Evolutionary conservation across 768 basidiomycete genomes (phyloP), one percentile per base, ranked within the genome.

Genomic region (Collybia nuda): DNA sequence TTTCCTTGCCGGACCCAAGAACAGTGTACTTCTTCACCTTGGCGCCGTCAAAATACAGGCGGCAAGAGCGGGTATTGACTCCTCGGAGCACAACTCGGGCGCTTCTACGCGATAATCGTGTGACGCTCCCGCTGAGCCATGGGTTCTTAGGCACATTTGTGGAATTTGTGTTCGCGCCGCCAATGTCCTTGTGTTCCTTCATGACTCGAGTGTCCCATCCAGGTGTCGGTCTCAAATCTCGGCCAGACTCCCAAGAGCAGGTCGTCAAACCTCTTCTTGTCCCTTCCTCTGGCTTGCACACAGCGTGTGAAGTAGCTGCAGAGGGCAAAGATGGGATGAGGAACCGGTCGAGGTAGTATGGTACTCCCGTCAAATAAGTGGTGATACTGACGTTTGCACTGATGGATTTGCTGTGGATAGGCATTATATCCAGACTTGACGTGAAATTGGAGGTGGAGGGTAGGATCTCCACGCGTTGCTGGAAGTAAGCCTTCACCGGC

Each of bases 401-500:
- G 28, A 28, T 5, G 6, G 11, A 5, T 5, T 28, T 28, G 28
- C 11, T 28, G 28, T 28, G 59, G 12, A 24, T 51, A 41, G 64
- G 58, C 43, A 50, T 35, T 59, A 66, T 62, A 21, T 51, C 40
- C 28, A 28, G 28, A 66, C 67, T 9, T n/a, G n/a, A n/a, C 67
- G 67, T 15, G 66, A 35, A 5, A 49, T 32, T 5, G 59, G 57
- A 2, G 67, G 70, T 5, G 32, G 32, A 3, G 9, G 32, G 32
- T 11, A 14, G 32, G 32, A 32, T 9, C 14, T 32, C 32, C 6
- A 88, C 69, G 1, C 62, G 71, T 61, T 91, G 89, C 43, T 75
- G 74, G 73, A 90, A 92, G 66, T 75, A 88, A 1, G 90, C 67
- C 54, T 88, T 90, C 60, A 90, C 67, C 0, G 87, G 88, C 4